Evolutionary conservation across 2,329 filamentous ascomycete species (phyloP).

Genomic region (Apiospora hydei): DNA sequence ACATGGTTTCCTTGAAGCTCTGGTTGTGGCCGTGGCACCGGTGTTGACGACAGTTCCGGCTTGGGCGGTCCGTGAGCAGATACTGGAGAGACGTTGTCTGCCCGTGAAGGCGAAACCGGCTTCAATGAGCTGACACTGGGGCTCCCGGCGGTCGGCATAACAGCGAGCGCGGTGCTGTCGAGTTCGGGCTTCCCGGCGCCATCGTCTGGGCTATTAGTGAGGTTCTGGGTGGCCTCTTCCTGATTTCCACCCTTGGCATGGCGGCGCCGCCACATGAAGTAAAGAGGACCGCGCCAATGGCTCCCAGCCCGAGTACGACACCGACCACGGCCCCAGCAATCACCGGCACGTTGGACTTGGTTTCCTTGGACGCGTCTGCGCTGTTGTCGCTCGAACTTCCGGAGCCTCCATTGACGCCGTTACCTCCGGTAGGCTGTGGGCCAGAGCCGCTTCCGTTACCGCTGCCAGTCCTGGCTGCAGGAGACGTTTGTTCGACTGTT

Average conservation of each 20-base stretch:
- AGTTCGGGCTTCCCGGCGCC: conserved; percentile 37
- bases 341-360: conserved; percentile 34
- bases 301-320: conserved; percentile 40
- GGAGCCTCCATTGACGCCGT: conserved; percentile 23
- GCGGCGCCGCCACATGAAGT: conserved; percentile 41
- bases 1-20: conserved; percentile 29
- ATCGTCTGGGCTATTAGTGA: background rate
- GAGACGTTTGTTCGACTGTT: conserved; percentile 37
- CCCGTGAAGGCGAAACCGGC: conserved; percentile 23
- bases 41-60: conserved; percentile 28
- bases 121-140: conserved; percentile 31
- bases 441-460: conserved; percentile 27
- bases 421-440: conserved; percentile 28
- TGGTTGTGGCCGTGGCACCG: conserved; percentile 33
- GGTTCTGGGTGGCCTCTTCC: conserved; percentile 17
- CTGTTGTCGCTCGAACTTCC: conserved; percentile 46
- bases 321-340: conserved; percentile 45
- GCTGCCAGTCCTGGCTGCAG: conserved; percentile 26
- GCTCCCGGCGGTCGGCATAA: conserved; percentile 27
- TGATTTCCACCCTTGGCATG: conserved; percentile 27
- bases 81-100: conserved; percentile 37
- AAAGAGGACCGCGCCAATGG: conserved; percentile 42
- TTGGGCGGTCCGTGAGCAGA: conserved; percentile 34
- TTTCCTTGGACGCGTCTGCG: conserved; percentile 25
- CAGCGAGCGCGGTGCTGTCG: conserved; percentile 32